Percentiles rank a stretch among this genome's conserved stretches.
Conservation (phyloP, 805 yeast genomes). For the Torulaspora delbrueckii region DNA sequence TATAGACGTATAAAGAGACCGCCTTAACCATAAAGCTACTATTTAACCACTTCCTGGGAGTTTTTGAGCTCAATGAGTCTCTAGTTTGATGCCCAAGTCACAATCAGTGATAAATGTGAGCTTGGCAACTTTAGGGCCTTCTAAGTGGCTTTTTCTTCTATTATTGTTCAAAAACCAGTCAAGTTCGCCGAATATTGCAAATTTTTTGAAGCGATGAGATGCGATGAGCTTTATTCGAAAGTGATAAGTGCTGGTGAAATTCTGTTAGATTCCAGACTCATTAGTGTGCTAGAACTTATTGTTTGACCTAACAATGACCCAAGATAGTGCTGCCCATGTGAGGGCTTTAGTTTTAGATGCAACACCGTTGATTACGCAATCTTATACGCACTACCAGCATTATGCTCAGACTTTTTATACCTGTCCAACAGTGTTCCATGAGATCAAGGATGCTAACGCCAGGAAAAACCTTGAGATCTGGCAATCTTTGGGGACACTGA, state of each 20-base stretch:
- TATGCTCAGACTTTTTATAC: conserved; percentile 73
- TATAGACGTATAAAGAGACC: conserved; percentile 2
- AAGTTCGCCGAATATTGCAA: neutral
- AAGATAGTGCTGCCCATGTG: conserved; percentile 34
- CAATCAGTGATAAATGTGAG: too few species aligned
- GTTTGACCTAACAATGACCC: conserved; percentile 1
- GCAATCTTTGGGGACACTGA: conserved; percentile 56
- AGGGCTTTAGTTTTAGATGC: conserved; percentile 81
- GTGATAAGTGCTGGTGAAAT: too few species aligned
- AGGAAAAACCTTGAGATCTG: conserved; percentile 74
- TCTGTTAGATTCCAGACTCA: too few species aligned
- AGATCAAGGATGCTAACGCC: conserved; percentile 81
- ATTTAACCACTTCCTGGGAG: neutral
- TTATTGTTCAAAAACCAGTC: neutral
- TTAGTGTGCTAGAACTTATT: too few species aligned
- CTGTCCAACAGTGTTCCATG: conserved; percentile 86
- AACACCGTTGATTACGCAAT: conserved; percentile 85
- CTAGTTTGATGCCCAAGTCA: too few species aligned
- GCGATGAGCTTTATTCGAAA: conserved; percentile 2
- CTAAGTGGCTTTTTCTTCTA: neutral
- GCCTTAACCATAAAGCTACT: neutral
- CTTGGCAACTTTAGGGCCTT: neutral
- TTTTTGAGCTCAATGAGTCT: neutral
- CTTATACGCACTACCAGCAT: conserved; percentile 65
- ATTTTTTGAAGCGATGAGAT: conserved; percentile 7